These are phyloP conservation scores for Aureobasidium sp. DNA, from an alignment of 2,329 filamentous ascomycete species.

Conservation along the genomic window DNA sequence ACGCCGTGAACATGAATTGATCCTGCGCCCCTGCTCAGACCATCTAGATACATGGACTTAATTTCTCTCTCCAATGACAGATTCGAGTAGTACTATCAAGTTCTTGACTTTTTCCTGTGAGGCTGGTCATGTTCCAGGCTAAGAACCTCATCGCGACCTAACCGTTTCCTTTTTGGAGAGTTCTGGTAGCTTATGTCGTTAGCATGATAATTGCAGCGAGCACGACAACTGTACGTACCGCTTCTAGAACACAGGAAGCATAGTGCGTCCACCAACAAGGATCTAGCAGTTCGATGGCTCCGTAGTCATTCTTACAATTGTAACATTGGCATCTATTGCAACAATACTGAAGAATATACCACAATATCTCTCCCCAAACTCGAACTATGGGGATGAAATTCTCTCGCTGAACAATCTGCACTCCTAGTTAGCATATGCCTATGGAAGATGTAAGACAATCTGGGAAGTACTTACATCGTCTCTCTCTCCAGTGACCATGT, in stretches of 20 bases:
- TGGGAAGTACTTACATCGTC: background rate
- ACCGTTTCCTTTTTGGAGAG: too few relatives aligned
- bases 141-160: too few relatives aligned
- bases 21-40: too few relatives aligned
- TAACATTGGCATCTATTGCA: background rate
- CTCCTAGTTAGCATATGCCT: background rate
- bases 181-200: too few relatives aligned
- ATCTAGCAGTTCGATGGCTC: background rate
- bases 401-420: background rate
- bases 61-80: too few relatives aligned
- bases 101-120: too few relatives aligned
- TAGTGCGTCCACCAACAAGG: background rate
- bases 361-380: background rate
- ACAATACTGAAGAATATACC: background rate
- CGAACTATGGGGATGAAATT: background rate
- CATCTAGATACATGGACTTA: too few relatives aligned
- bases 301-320: background rate
- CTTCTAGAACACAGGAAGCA: background rate
- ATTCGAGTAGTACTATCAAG: too few relatives aligned
- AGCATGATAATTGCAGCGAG: too few relatives aligned
- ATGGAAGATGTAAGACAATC: background rate
- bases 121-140: too few relatives aligned
- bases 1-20: too few relatives aligned
- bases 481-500: background rate
- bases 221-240: too few relatives aligned